Percentiles rank a stretch among this genome's conserved stretches.
These are phyloP conservation scores for Alnus rubra DNA, from an alignment of 306 rosid genomes.

Conservation along the genomic window DNA sequence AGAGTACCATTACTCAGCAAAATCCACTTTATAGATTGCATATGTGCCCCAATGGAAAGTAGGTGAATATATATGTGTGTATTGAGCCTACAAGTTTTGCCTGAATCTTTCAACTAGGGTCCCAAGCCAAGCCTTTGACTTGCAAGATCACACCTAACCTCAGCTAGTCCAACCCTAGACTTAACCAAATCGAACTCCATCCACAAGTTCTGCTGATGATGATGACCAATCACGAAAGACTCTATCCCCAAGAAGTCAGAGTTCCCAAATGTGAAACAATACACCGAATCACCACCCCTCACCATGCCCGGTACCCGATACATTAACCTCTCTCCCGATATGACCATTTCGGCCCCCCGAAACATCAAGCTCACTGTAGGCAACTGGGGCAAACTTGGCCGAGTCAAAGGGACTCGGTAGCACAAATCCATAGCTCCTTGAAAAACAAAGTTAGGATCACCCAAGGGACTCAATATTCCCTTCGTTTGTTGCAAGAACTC, in stretches of 20 bases:
- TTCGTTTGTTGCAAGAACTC: slow-evolving; percentile 60
- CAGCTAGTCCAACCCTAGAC: slow-evolving; percentile 73
- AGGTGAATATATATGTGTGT: background rate
- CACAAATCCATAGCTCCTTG: slow-evolving; percentile 88
- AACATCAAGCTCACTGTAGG: slow-evolving; percentile 69
- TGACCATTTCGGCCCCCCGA: slow-evolving; percentile 74
- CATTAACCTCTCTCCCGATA: slow-evolving; percentile 55
- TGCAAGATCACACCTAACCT: slow-evolving; percentile 63
- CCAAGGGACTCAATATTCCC: slow-evolving; percentile 30
- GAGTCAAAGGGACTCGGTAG: slow-evolving; percentile 27
- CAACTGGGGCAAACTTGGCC: slow-evolving; percentile 22
- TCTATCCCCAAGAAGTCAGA: slow-evolving; percentile 72
- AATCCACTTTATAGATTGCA: background rate
- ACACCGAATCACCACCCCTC: slow-evolving; percentile 48
- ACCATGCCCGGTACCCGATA: slow-evolving; percentile 59
- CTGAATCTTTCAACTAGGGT: background rate
- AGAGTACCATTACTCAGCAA: no score
- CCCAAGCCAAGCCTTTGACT: slow-evolving; percentile 61
- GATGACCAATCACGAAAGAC: slow-evolving; percentile 74
- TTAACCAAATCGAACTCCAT: slow-evolving; percentile 80
- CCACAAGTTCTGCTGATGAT: slow-evolving; percentile 92
- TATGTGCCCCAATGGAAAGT: background rate
- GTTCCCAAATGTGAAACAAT: slow-evolving; percentile 83
- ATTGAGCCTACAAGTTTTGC: background rate
- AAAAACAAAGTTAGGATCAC: slow-evolving; percentile 64